A percentile compares a stretch with the other conserved stretches of the same genome.
Evolutionary conservation across 139 green algal species (phyloP).

Genomic region (Microglena sp.): DNA sequence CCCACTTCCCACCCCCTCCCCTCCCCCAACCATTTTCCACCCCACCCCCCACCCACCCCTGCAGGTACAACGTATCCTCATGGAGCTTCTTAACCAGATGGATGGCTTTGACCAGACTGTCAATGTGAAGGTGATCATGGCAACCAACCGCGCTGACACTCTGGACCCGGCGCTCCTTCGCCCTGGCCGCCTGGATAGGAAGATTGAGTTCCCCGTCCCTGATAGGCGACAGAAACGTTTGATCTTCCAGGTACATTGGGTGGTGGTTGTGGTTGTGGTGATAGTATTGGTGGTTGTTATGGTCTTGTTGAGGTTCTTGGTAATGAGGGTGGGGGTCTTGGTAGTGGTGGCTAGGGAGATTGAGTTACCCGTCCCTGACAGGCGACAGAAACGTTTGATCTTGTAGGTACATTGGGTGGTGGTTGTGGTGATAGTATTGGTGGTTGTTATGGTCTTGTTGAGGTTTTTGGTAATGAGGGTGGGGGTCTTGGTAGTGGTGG

Average conservation of each 20-base stretch:
- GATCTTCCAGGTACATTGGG: constrained; percentile 86
- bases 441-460: background rate
- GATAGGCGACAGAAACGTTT: constrained; percentile 96
- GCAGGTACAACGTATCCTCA: constrained; percentile 93
- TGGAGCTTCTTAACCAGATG: constrained; percentile 99
- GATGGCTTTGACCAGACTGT: constrained; percentile 98
- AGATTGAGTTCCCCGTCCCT: constrained; percentile 99
- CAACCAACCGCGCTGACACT: constrained; percentile 96
- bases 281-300: too few species aligned
- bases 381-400: constrained; percentile 94
- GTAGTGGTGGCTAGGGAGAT: constrained; percentile 74
- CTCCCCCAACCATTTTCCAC: too few species aligned
- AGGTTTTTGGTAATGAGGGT: background rate
- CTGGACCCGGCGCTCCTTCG: constrained; percentile 94
- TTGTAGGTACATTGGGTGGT: constrained; percentile 76
- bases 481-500: background rate
- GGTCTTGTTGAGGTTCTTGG: background rate
- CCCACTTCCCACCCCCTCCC: too few species aligned
- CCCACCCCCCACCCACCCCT: too few species aligned
- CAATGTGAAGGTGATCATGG: constrained; percentile 98
- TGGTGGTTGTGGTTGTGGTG: too few species aligned
- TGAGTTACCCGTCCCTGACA: constrained; percentile 96
- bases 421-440: too few species aligned
- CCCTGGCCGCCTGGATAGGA: constrained; percentile 92
- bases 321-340: background rate